Evolutionary conservation across 805 yeast genomes (phyloP).

Genomic region (Hanseniaspora osmophila): DNA sequence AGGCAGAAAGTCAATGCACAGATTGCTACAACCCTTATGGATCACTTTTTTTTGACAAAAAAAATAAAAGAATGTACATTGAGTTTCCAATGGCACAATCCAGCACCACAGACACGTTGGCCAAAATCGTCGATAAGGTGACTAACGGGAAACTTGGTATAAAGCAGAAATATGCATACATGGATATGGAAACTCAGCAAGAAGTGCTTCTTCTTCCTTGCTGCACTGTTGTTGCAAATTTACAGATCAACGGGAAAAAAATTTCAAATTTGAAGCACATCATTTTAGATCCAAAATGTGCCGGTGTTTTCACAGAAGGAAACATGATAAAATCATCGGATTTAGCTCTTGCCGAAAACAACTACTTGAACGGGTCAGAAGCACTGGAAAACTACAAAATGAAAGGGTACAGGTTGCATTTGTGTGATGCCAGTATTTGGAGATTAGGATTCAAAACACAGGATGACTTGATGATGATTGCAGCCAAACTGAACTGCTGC

Average conservation of each 20-base stretch:
- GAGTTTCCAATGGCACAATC: conserved; percentile 4
- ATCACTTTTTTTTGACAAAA: conserved; percentile 22
- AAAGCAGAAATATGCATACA: not conserved
- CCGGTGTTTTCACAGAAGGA: too few species aligned
- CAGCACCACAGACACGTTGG: not conserved
- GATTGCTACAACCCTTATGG: conserved; percentile 13
- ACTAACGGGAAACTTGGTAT: not conserved
- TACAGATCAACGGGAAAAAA: conserved; percentile 7
- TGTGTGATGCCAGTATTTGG: conserved; percentile 14
- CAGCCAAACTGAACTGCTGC: conserved; percentile 11
- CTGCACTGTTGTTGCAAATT: conserved; percentile 10
- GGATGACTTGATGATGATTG: conserved; percentile 11
- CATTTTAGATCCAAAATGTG: too few species aligned
- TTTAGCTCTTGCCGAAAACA: not conserved
- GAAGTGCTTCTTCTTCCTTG: conserved; percentile 4
- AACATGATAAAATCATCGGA: too few species aligned
- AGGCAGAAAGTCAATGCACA: not conserved
- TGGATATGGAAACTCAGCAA: not conserved
- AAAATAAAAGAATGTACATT: conserved; percentile 14
- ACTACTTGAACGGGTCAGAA: conserved; percentile 5
- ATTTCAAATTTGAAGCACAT: conserved; percentile 7
- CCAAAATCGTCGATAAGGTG: conserved; percentile 4
- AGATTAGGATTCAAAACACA: conserved; percentile 8
- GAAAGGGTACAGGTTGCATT: conserved; percentile 11
- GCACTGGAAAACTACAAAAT: conserved; percentile 2